Evolutionary conservation across 2,329 filamentous ascomycete genomes (phyloP).

Genomic region (Sarocladium brachiariae): DNA sequence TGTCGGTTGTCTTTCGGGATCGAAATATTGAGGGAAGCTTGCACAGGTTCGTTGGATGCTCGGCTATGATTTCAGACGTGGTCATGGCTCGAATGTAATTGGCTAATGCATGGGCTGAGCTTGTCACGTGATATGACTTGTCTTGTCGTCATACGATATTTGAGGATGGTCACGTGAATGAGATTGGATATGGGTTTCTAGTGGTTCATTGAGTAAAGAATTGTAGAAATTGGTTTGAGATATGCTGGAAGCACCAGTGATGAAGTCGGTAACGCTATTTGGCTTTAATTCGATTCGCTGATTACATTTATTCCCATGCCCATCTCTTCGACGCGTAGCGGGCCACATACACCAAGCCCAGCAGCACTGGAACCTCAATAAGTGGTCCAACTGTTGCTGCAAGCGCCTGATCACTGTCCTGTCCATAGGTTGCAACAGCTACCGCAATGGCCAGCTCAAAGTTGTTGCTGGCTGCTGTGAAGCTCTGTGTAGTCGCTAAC

Average conservation of each 20-base stretch:
- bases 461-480: constrained; percentile 87
- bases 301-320: constrained; percentile 35
- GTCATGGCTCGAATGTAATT: constrained; percentile 12
- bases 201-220: neutral
- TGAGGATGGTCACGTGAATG: neutral
- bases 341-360: constrained; percentile 70
- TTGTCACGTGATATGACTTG: constrained; percentile 7
- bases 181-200: neutral
- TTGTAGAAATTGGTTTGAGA: too few relatives aligned
- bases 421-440: constrained; percentile 72
- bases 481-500: constrained; percentile 68
- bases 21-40: constrained; percentile 13
- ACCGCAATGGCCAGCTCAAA: constrained; percentile 91
- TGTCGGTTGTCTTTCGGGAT: constrained; percentile 13
- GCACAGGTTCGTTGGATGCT: constrained; percentile 11
- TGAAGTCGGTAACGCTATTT: too few relatives aligned
- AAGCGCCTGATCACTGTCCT: constrained; percentile 70
- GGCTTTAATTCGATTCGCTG: neutral
- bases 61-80: constrained; percentile 26
- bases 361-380: constrained; percentile 77
- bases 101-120: constrained; percentile 11
- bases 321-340: constrained; percentile 50
- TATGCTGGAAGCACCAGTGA: too few relatives aligned
- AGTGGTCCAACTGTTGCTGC: constrained; percentile 78
- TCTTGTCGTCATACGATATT: constrained; percentile 8